phyloP scores from a whole-genome alignment of 1,284 basidiomycete genomes.

The Naganishia liquefaciens region DNA sequence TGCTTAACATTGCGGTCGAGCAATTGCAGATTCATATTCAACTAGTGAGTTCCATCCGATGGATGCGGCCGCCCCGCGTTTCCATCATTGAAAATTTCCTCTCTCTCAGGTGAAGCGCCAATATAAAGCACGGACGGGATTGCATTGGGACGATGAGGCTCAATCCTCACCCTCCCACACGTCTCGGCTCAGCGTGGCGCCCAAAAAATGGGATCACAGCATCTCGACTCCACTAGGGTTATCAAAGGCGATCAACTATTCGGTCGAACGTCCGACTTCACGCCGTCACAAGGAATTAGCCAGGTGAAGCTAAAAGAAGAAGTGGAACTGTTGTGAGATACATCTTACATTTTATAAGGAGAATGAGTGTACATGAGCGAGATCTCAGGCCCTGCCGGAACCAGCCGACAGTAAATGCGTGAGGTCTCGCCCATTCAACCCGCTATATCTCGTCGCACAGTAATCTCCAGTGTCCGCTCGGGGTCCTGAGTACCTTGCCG shows the following conservation, averaged over 20 bases:
- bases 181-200: conserved; percentile 3
- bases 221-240: conserved; percentile 18
- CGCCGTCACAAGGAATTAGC: background rate
- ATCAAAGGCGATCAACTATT: conserved; percentile 13
- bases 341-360: no score
- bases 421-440: no score
- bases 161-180: background rate
- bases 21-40: conserved; percentile 28
- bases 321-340: no score
- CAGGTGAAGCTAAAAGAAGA: no score
- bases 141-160: conserved; percentile 13
- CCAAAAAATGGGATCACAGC: background rate
- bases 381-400: no score
- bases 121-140: conserved; percentile 23
- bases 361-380: no score
- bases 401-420: no score
- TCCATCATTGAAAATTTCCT: no score
- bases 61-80: no score
- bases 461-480: conserved; percentile 2
- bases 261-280: conserved; percentile 2
- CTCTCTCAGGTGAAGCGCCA: conserved; percentile 28
- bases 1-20: conserved; percentile 24
- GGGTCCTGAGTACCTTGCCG: background rate
- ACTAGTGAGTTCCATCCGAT: background rate
- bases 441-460: background rate